Evolutionary conservation across 2,329 filamentous ascomycete genomes (phyloP).

Genomic region (Stagonosporopsis vannaccii): DNA sequence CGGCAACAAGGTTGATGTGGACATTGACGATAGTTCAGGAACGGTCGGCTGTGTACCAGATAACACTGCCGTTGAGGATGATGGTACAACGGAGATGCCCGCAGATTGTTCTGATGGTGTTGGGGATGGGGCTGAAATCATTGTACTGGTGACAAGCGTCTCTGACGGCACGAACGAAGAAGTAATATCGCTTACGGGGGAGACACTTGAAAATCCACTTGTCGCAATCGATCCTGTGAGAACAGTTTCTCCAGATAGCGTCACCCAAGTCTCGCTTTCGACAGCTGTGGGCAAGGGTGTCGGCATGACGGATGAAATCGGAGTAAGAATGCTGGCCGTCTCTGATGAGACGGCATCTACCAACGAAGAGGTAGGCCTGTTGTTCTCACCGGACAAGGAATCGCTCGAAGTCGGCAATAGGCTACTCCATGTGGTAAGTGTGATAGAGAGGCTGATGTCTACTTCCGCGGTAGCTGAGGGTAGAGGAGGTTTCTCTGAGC

Average conservation of each 20-base stretch:
- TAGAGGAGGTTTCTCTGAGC: background rate
- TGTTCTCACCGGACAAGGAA: background rate
- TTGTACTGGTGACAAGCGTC: background rate
- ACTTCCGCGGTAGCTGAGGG: background rate
- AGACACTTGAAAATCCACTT: background rate
- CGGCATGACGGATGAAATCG: background rate
- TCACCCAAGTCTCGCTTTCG: background rate
- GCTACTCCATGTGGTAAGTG: background rate
- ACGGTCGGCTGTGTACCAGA: background rate
- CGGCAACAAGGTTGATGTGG: background rate
- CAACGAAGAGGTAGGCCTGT: background rate
- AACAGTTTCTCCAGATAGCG: background rate
- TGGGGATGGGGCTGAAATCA: background rate
- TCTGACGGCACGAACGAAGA: slow-evolving; percentile 6
- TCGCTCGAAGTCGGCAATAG: background rate
- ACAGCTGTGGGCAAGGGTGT: background rate
- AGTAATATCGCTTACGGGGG: background rate
- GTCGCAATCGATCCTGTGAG: background rate
- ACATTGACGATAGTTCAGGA: background rate
- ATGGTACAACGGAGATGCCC: background rate
- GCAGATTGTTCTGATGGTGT: background rate
- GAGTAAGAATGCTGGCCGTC: background rate
- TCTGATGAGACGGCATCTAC: background rate
- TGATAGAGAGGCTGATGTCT: background rate
- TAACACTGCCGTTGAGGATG: background rate